Evolutionary conservation across 2,329 filamentous ascomycete species (phyloP).

Genomic region (Penicillium sclerotigenum): DNA sequence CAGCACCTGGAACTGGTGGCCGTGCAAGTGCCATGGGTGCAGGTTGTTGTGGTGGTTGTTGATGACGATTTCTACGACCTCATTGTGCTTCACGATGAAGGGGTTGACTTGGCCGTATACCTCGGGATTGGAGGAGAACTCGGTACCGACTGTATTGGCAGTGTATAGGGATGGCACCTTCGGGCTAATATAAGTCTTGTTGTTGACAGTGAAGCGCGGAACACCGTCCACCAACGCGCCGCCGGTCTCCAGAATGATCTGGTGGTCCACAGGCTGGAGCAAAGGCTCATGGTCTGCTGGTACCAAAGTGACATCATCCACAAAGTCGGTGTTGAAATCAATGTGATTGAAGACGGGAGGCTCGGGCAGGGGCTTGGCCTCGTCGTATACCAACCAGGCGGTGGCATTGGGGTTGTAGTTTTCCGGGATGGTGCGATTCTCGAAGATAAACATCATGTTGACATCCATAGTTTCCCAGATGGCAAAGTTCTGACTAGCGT

Average conservation of each 20-base stretch:
- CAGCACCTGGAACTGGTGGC: constrained; percentile 51
- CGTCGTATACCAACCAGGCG: constrained; percentile 53
- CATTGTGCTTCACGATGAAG: constrained; percentile 63
- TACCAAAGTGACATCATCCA: constrained; percentile 59
- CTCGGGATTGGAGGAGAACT: constrained; percentile 52
- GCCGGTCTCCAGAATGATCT: constrained; percentile 43
- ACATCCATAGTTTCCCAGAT: constrained; percentile 69
- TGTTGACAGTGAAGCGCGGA: constrained; percentile 63
- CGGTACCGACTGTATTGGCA: constrained; percentile 58
- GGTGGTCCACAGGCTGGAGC: constrained; percentile 30
- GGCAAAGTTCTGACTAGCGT: constrained; percentile 62
- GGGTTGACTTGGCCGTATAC: constrained; percentile 68
- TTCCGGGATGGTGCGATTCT: constrained; percentile 52
- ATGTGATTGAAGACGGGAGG: constrained; percentile 52
- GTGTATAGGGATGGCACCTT: constrained; percentile 81
- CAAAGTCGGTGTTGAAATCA: constrained; percentile 55
- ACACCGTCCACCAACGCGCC: constrained; percentile 70
- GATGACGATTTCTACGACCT: constrained; percentile 41
- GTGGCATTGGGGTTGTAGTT: constrained; percentile 59
- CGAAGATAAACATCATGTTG: constrained; percentile 43
- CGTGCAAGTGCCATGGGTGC: constrained; percentile 53
- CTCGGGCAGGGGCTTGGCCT: constrained; percentile 44
- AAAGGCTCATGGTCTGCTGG: constrained; percentile 25
- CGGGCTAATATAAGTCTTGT: constrained; percentile 69
- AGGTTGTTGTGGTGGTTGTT: constrained; percentile 36